phyloP scores from a whole-genome alignment of 768 basidiomycete genomes.

The Clavulina sp. region DNA sequence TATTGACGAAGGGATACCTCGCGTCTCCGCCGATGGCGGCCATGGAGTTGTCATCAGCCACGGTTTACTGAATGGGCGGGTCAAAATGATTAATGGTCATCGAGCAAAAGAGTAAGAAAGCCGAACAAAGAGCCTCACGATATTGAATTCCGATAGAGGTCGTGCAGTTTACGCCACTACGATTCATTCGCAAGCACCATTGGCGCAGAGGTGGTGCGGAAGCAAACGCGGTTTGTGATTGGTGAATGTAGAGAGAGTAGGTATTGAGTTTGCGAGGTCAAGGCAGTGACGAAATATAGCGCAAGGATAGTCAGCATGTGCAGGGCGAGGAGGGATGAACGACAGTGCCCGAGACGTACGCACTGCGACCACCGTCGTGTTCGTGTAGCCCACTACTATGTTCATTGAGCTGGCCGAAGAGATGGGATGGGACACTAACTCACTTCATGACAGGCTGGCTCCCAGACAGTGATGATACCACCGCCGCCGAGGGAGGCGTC shows the following conservation, averaged over 20 bases:
- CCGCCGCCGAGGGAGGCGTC: conserved; percentile 65
- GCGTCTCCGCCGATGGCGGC: conserved; percentile 26
- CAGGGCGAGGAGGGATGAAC: conserved; percentile 11
- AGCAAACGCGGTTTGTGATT: too few species aligned
- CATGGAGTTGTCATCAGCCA: conserved; percentile 25
- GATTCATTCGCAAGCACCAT: conserved; percentile 9
- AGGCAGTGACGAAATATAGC: neutral
- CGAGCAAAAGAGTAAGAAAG: neutral
- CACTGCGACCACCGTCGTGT: conserved; percentile 41
- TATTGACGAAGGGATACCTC: conserved; percentile 16
- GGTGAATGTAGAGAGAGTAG: too few species aligned
- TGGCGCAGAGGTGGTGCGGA: conserved; percentile 6
- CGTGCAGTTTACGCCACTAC: conserved; percentile 5
- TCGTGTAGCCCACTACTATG: conserved; percentile 15
- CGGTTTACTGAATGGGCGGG: conserved; percentile 13
- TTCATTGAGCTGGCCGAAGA: neutral
- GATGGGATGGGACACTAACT: neutral
- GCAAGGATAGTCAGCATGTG: neutral
- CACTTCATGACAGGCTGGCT: conserved; percentile 42
- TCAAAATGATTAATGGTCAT: neutral
- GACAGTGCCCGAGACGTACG: conserved; percentile 66
- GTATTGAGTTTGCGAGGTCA: neutral
- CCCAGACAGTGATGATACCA: conserved; percentile 55
- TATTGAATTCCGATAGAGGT: conserved; percentile 13
- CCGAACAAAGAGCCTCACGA: neutral